These are phyloP conservation scores for Dovyalis caffra DNA, from an alignment of 345 rosid species.

Conservation along the genomic window DNA sequence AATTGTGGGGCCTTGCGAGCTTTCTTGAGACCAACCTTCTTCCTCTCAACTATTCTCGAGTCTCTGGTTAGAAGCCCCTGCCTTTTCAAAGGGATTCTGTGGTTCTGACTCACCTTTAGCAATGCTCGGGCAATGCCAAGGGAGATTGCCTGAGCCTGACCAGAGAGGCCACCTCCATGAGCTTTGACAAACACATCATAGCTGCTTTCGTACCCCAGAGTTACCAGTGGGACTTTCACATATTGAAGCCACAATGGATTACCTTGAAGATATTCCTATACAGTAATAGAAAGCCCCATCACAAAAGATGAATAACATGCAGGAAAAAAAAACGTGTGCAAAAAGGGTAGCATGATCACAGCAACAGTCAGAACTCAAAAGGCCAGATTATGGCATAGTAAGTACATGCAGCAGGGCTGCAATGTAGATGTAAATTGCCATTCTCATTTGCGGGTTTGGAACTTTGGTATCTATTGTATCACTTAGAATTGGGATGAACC, in stretches of 20 bases:
- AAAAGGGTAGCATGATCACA: background rate
- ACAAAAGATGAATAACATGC: background rate
- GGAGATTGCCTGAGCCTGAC: conserved; percentile 96
- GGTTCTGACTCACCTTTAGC: conserved; percentile 71
- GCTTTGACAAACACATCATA: conserved; percentile 91
- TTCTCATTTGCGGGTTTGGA: background rate
- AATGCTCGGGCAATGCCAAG: conserved; percentile 88
- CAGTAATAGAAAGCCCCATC: conserved; percentile 1
- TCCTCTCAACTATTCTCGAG: conserved; percentile 85
- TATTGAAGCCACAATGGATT: conserved; percentile 93
- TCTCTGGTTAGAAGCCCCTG: conserved; percentile 91
- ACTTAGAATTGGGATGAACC: background rate
- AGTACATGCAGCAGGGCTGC: background rate
- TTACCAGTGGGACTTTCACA: conserved; percentile 69
- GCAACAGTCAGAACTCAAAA: background rate
- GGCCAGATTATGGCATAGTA: background rate
- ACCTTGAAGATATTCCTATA: conserved; percentile 95
- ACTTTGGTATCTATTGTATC: background rate
- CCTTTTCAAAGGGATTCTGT: conserved; percentile 65
- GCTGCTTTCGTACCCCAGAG: conserved; percentile 79
- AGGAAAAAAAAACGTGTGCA: background rate
- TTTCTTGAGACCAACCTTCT: conserved; percentile 91
- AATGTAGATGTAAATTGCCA: background rate
- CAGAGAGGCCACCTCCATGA: conserved; percentile 92
- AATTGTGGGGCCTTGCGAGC: conserved; percentile 95